Conservation (phyloP, 345 rosid genomes). For the Gynandropsis gynandra region DNA sequence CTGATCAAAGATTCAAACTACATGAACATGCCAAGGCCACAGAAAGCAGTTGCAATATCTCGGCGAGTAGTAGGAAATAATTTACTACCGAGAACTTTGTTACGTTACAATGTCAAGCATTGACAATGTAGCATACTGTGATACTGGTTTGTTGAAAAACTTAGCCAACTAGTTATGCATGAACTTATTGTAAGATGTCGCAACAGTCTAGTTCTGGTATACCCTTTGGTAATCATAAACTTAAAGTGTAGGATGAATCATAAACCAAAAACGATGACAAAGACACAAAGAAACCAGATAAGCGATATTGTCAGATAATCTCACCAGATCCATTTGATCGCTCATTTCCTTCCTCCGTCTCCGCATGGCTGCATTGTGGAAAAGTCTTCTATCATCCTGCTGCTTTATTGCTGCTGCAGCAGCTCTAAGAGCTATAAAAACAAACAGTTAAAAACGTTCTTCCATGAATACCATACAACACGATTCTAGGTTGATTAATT, state of each 20-base stretch:
- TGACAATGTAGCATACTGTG: too few species aligned
- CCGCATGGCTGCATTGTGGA: conserved; percentile 84
- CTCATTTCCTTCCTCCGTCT: conserved; percentile 92
- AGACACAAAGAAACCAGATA: conserved; percentile 10
- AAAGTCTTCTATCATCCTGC: conserved; percentile 84
- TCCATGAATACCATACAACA: conserved; percentile 8
- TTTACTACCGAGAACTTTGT: too few species aligned
- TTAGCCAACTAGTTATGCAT: too few species aligned
- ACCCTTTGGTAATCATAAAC: too few species aligned
- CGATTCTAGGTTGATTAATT: neutral
- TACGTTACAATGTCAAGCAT: too few species aligned
- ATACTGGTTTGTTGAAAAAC: too few species aligned
- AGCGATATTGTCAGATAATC: conserved; percentile 35
- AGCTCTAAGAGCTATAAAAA: conserved; percentile 76
- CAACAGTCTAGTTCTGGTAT: too few species aligned
- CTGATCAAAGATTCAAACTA: neutral
- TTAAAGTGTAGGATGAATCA: too few species aligned
- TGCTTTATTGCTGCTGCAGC: conserved; percentile 88
- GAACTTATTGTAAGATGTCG: too few species aligned
- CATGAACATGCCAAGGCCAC: too few species aligned
- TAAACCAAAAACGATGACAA: conserved; percentile 11
- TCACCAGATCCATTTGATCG: conserved; percentile 61
- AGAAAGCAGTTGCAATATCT: too few species aligned
- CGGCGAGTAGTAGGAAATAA: too few species aligned
- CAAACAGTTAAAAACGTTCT: conserved; percentile 6